Evolutionary conservation across 225 moss, liverwort and hornwort genomes (phyloP).

Genomic region (Ulota crispa): DNA sequence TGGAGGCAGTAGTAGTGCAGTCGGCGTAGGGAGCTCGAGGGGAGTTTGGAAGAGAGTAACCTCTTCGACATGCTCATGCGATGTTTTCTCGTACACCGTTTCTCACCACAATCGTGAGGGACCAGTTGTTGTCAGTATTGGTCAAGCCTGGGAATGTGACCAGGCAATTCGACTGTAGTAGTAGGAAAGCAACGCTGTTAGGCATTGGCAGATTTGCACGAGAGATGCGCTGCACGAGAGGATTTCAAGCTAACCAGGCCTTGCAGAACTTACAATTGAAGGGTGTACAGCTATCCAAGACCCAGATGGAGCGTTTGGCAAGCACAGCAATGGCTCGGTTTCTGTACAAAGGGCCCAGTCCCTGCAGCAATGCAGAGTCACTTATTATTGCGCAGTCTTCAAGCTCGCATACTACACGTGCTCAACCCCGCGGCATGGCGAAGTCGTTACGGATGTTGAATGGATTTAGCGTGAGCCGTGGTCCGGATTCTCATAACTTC

Average conservation of each 20-base stretch:
- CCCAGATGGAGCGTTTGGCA: slow-evolving; percentile 53
- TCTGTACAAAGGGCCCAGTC: slow-evolving; percentile 29
- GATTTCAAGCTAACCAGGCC: slow-evolving; percentile 45
- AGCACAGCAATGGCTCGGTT: slow-evolving; percentile 49
- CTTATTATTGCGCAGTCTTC: slow-evolving; percentile 18
- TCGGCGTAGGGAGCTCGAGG: slow-evolving; percentile 3
- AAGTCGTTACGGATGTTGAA: slow-evolving; percentile 22
- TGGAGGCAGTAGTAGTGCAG: background rate
- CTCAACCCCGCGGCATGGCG: slow-evolving; percentile 17
- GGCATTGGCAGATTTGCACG: slow-evolving; percentile 23
- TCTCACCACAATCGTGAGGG: slow-evolving; percentile 34
- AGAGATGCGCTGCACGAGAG: slow-evolving; percentile 44
- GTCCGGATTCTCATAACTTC: slow-evolving; percentile 25
- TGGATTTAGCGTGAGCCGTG: slow-evolving; percentile 23
- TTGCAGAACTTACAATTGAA: slow-evolving; percentile 41
- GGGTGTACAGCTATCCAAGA: slow-evolving; percentile 48
- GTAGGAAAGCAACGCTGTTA: slow-evolving; percentile 24
- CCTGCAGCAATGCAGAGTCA: slow-evolving; percentile 14
- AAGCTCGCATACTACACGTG: slow-evolving; percentile 7
- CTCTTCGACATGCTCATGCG: slow-evolving; percentile 35
- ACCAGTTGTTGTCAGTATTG: slow-evolving; percentile 8
- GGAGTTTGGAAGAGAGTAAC: slow-evolving; percentile 22
- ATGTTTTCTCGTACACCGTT: slow-evolving; percentile 35
- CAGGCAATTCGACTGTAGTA: slow-evolving; percentile 18
- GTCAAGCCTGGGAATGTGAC: slow-evolving; percentile 30